These are phyloP conservation scores for Ramichloridium luteum DNA, from an alignment of 2,329 filamentous ascomycete genomes.

Conservation along the genomic window DNA sequence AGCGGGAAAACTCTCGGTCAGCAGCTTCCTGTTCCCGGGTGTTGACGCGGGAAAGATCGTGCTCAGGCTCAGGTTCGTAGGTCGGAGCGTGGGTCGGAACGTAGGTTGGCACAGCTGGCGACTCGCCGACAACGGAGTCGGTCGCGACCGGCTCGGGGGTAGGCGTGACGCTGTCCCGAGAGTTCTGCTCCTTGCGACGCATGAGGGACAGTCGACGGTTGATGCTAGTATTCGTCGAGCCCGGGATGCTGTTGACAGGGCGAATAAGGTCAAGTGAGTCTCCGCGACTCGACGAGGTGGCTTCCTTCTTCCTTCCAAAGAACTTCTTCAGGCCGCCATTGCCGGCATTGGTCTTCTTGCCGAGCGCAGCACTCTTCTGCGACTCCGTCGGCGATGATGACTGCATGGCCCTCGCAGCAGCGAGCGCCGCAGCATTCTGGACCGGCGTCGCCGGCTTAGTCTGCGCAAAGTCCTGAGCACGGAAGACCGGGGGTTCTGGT, in stretches of 20 bases:
- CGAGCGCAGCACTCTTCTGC: conserved; percentile 5
- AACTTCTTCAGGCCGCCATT: conserved; percentile 48
- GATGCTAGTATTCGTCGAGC: conserved; percentile 14
- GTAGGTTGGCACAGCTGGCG: conserved; percentile 4
- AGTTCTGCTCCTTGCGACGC: conserved; percentile 23
- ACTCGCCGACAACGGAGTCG: conserved; percentile 5
- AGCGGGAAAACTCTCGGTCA: conserved; percentile 52
- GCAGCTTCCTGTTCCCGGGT: conserved; percentile 47
- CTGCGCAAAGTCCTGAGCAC: conserved; percentile 17
- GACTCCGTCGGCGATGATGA: conserved; percentile 13
- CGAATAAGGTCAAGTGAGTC: conserved; percentile 41
- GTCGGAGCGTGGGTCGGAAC: conserved; percentile 10
- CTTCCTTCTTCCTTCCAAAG: conserved; percentile 51
- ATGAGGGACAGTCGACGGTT: conserved; percentile 31
- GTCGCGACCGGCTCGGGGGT: background rate
- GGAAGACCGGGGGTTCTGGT: conserved; percentile 33
- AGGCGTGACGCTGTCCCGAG: conserved; percentile 4
- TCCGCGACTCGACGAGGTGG: conserved; percentile 23
- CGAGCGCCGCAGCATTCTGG: conserved; percentile 19
- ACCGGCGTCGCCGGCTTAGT: conserved; percentile 17
- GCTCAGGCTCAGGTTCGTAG: conserved; percentile 36
- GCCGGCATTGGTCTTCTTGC: conserved; percentile 31
- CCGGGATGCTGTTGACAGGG: conserved; percentile 5
- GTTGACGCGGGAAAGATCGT: conserved; percentile 47
- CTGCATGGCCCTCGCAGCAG: conserved; percentile 22